These are phyloP conservation scores for Plasmodium knowlesi DNA, from an alignment of 169 alveolate genomes.

Conservation along the genomic window DNA sequence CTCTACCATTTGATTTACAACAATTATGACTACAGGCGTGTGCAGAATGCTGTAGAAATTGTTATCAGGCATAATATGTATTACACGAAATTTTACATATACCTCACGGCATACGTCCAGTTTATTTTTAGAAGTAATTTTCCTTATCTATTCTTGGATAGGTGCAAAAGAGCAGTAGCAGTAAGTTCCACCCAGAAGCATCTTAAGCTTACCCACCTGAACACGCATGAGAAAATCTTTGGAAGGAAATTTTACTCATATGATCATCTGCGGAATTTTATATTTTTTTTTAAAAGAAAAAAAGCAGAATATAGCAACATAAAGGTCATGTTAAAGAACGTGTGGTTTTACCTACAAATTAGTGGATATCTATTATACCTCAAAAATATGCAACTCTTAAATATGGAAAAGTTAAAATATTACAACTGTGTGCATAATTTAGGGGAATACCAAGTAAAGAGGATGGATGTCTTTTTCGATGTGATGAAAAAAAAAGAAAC, in stretches of 20 bases:
- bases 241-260: slow-evolving; percentile 7
- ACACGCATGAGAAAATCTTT: slow-evolving; percentile 6
- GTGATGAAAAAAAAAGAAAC: slow-evolving; percentile 46
- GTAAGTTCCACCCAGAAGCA: neutral
- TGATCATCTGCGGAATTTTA: slow-evolving; percentile 5
- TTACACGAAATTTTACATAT: slow-evolving; percentile 46
- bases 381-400: slow-evolving; percentile 7
- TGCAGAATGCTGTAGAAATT: slow-evolving; percentile 10
- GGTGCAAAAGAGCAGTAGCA: slow-evolving; percentile 3
- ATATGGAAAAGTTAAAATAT: slow-evolving; percentile 19
- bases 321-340: slow-evolving; percentile 33
- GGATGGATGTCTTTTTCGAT: slow-evolving; percentile 30
- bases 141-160: slow-evolving; percentile 10
- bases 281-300: slow-evolving; percentile 1
- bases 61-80: neutral
- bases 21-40: slow-evolving; percentile 17
- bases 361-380: slow-evolving; percentile 24
- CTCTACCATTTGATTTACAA: slow-evolving; percentile 25
- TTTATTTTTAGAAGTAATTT: slow-evolving; percentile 5
- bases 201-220: neutral
- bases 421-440: slow-evolving; percentile 11
- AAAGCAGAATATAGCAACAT: slow-evolving; percentile 25
- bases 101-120: slow-evolving; percentile 47
- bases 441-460: slow-evolving; percentile 15
- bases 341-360: slow-evolving; percentile 57